Conservation (phyloP, 768 basidiomycete species). For the Boletus rubropictus region DNA sequence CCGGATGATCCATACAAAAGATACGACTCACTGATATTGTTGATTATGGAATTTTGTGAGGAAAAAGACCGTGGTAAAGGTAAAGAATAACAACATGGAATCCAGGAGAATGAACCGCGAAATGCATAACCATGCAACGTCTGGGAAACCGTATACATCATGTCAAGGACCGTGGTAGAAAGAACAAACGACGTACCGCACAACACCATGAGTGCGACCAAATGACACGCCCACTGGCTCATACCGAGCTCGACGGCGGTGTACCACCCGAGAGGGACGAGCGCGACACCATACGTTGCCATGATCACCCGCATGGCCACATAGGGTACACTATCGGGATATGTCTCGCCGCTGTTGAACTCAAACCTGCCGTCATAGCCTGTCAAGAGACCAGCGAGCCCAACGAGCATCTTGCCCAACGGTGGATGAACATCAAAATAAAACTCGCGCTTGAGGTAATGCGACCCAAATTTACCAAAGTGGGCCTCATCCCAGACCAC, state of each 20-base stretch:
- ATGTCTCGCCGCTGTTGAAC: slow-evolving; percentile 86
- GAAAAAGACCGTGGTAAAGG: slow-evolving; percentile 93
- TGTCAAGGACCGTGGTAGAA: not conserved
- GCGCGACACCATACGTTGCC: slow-evolving; percentile 88
- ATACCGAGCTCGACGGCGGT: slow-evolving; percentile 92
- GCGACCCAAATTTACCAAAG: slow-evolving; percentile 97
- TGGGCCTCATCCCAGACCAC: slow-evolving; percentile 99
- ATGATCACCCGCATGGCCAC: slow-evolving; percentile 94
- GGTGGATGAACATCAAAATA: slow-evolving; percentile 99
- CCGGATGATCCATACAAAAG: not conserved
- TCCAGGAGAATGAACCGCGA: slow-evolving; percentile 97
- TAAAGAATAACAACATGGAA: slow-evolving; percentile 99
- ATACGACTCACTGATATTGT: slow-evolving; percentile 71
- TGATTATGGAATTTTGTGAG: slow-evolving; percentile 96
- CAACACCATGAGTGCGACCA: slow-evolving; percentile 91
- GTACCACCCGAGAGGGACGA: slow-evolving; percentile 97
- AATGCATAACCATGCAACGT: slow-evolving; percentile 95
- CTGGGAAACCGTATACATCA: slow-evolving; percentile 34
- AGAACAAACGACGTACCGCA: slow-evolving; percentile 52
- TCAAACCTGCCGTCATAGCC: slow-evolving; percentile 92
- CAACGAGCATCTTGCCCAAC: slow-evolving; percentile 98
- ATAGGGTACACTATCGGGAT: slow-evolving; percentile 82
- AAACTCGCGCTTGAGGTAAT: slow-evolving; percentile 98
- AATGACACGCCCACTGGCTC: slow-evolving; percentile 82
- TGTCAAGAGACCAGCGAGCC: slow-evolving; percentile 81